Percentiles rank a stretch among this genome's conserved stretches.
These are phyloP conservation scores for Gliomastix tumulicola DNA, from an alignment of 2,329 filamentous ascomycete genomes.

Conservation along the genomic window DNA sequence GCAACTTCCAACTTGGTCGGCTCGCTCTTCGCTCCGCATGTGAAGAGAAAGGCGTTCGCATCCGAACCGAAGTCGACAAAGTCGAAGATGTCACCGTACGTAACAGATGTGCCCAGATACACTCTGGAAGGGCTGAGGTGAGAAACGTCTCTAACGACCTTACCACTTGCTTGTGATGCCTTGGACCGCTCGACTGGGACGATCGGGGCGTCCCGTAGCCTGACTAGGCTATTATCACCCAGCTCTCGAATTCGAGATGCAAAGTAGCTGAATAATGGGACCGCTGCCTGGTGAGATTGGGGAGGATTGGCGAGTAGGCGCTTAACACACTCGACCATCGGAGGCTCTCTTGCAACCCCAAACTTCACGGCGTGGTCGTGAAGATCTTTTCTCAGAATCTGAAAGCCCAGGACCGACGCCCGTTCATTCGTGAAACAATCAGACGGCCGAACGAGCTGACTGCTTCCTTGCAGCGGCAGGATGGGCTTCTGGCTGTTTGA, in stretches of 20 bases:
- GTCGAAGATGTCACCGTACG: conserved; percentile 87
- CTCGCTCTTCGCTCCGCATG: conserved; percentile 85
- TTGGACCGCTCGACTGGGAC: conserved; percentile 54
- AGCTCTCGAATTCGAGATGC: conserved; percentile 71
- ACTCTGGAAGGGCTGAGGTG: conserved; percentile 62
- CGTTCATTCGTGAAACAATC: conserved; percentile 78
- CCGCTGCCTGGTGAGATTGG: conserved; percentile 56
- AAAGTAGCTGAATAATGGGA: conserved; percentile 75
- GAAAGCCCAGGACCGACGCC: conserved; percentile 72
- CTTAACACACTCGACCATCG: conserved; percentile 69
- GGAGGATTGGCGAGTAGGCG: conserved; percentile 68
- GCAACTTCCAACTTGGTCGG: conserved; percentile 84
- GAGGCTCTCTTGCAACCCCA: conserved; percentile 76
- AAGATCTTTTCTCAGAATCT: conserved; percentile 69
- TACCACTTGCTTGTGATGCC: conserved; percentile 26
- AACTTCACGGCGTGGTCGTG: conserved; percentile 77
- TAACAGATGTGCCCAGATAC: conserved; percentile 66
- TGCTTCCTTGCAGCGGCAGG: conserved; percentile 66
- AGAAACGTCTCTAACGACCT: conserved; percentile 19
- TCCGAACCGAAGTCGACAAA: conserved; percentile 90
- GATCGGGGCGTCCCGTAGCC: conserved; percentile 59
- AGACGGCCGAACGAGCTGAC: conserved; percentile 62
- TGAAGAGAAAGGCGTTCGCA: conserved; percentile 82
- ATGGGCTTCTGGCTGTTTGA: conserved; percentile 49
- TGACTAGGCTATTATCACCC: conserved; percentile 49